Percentiles rank a stretch among this genome's conserved stretches.
phyloP scores from a whole-genome alignment of 768 basidiomycete species.

The Russula virescens region DNA sequence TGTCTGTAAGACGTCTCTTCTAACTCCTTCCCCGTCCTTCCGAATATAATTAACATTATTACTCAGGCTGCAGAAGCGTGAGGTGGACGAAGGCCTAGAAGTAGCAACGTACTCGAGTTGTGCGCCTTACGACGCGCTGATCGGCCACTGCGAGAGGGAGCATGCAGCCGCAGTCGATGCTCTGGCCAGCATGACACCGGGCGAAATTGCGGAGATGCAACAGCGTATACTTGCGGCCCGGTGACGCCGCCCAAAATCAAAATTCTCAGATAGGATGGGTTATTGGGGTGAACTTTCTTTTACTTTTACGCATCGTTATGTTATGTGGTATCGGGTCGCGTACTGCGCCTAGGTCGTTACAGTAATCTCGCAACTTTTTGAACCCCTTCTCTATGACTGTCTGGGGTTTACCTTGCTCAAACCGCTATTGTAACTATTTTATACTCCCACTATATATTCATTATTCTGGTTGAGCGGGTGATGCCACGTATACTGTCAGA shows the following conservation, averaged over 20 bases:
- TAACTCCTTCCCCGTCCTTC: background rate
- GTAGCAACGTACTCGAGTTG: background rate
- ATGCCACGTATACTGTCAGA: too few relatives aligned
- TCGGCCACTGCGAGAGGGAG: slow-evolving; percentile 17
- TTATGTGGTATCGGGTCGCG: too few relatives aligned
- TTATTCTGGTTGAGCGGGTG: too few relatives aligned
- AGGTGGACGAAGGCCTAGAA: slow-evolving; percentile 5
- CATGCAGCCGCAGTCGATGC: slow-evolving; percentile 18
- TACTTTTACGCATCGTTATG: too few relatives aligned
- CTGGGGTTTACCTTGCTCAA: too few relatives aligned
- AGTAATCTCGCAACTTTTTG: too few relatives aligned
- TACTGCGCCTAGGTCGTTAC: too few relatives aligned
- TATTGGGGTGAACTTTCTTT: too few relatives aligned
- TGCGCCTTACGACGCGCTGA: slow-evolving; percentile 7
- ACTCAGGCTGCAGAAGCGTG: slow-evolving; percentile 11
- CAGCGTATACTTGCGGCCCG: slow-evolving; percentile 8
- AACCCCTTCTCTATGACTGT: too few relatives aligned
- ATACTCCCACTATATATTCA: too few relatives aligned
- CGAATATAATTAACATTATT: background rate
- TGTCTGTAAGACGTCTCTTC: slow-evolving; percentile 8
- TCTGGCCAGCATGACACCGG: slow-evolving; percentile 9
- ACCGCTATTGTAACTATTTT: too few relatives aligned
- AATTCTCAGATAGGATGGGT: too few relatives aligned
- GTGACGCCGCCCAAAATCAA: background rate
- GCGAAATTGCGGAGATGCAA: slow-evolving; percentile 17